Base-by-base conservation (phyloP, 2,329 filamentous ascomycete species). In the Calonectria fujianensis region DNA sequence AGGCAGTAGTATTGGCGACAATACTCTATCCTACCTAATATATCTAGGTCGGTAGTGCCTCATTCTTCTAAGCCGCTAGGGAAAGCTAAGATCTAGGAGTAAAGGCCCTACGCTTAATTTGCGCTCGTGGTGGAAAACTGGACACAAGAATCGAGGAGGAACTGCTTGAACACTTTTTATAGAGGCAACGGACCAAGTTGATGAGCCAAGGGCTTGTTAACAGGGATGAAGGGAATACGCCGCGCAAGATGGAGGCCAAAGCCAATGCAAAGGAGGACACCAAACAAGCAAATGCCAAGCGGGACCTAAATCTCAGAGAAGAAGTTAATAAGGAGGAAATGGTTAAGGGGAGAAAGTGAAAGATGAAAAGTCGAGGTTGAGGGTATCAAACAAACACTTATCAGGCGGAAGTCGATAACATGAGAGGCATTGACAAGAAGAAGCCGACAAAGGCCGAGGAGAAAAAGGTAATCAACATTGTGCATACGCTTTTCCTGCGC, bases 111-210 rank as follows among this genome's bases (percentile, higher is more conserved):
- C 24, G 24, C 24, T 24, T 24, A 97, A 75, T 98, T 98, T 88
- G 97, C 96, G 4, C 87, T 98, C 48, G 92, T 96, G 18, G 96
- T 98, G 4, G 97, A 98, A 85, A 91, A 93, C 16, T 97, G 96
- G 95, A 97, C 94, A 59, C 94, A 96, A 83, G 94, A 94, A 81
- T 90, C 97, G 85, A 87, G 96, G 81, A 90, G 94, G 75, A 92
- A 93, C 78, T 96, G 92, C 84, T 87, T 98, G 32, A 94, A 97
- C 72, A 87, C 87, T 4, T 98, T 98, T 84, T 98, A 98, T 87
- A 86, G 88, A 89, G 88, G 78, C 89, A 96, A 76, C 89, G 91
- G 82, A 89, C 90, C 74, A 87, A 86, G 78, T 69, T 92, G 51
- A 82, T 84, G 50, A 83, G 80, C 31, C 81, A 82, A 61, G 78